Percentiles rank a stretch among this genome's conserved stretches.
Evolutionary conservation across 345 rosid genomes (phyloP).

Genomic region (Moringa oleifera): DNA sequence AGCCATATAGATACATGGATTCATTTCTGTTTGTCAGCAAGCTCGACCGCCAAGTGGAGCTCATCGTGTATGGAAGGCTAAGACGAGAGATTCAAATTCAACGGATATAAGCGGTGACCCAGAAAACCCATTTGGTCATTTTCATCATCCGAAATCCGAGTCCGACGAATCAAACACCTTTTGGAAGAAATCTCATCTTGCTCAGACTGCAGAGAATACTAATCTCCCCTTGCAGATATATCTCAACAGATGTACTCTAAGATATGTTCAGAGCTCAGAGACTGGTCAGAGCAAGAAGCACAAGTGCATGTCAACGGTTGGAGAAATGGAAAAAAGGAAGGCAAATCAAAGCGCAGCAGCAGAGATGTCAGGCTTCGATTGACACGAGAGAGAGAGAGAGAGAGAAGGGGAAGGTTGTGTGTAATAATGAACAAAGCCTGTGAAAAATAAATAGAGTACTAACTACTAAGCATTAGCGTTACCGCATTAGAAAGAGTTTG

Average conservation of each 20-base stretch:
- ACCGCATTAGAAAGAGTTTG: neutral
- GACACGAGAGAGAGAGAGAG: conserved; percentile 25
- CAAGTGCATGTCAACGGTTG: conserved; percentile 35
- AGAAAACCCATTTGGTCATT: too few species aligned
- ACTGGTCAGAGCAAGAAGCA: conserved; percentile 9
- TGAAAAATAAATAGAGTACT: conserved; percentile 16
- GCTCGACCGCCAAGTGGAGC: too few species aligned
- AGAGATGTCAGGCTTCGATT: conserved; percentile 37
- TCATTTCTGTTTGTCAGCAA: too few species aligned
- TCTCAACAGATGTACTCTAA: conserved; percentile 37
- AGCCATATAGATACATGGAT: too few species aligned
- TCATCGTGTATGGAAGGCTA: too few species aligned
- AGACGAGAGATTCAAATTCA: too few species aligned
- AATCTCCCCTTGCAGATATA: conserved; percentile 20
- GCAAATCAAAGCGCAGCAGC: conserved; percentile 30
- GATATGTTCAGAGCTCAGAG: conserved; percentile 25
- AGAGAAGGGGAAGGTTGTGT: conserved; percentile 1
- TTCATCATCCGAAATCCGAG: too few species aligned
- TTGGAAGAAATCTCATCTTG: too few species aligned
- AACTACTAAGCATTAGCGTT: neutral
- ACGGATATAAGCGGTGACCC: too few species aligned
- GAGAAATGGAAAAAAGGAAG: neutral
- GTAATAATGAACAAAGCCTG: conserved; percentile 23
- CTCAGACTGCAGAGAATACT: too few species aligned
- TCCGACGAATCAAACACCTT: too few species aligned